Evolutionary conservation across 2,329 filamentous ascomycete species (phyloP), one percentile per base, ranked within the genome.

Genomic region (Aaosphaeria pasadenensis): DNA sequence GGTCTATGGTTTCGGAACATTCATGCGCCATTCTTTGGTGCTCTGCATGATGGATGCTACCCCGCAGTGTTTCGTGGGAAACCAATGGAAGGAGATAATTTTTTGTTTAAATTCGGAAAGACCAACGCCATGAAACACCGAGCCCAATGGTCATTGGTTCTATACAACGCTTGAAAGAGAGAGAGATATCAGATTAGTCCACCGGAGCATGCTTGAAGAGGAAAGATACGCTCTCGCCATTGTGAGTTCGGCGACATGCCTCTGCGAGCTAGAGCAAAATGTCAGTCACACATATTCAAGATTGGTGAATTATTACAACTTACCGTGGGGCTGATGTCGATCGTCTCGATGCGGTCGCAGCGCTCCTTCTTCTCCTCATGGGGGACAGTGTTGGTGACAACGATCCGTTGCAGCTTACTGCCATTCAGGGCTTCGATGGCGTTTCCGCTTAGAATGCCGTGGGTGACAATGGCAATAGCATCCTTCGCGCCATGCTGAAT

Each of bases 401-500:
- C 90, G 35, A 96, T 76, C 60, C 87, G 85, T 58, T 82, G 84
- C 56, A 95, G 74, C 66, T 84, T 81, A 63, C 88, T 90, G 57
- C 81, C 81, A 71, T 95, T 95, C 62, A 95, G 71, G 62, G 86
- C 91, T 61, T 95, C 86, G 49, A 95, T 92, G 39, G 91, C 91
- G 57, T 88, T 89, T 44, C 91, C 91, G 55, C 86, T 91, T 44
- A 97, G 76, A 50, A 96, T 95, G 33, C 91, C 91, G 67, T 96
- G 92, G 1, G 92, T 96, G 49, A 97, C 94, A 57, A 97, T 95
- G 28, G 94, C 94, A 54, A 95, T 89, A 35, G 95, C 91, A 66
- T 95, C 85, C 57, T 84, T 84, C 1, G 94, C 92, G 31, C 90
- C 89, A 64, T 96, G 87, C 60, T 89, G 81, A 70, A 92, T 89